Evolutionary conservation across 495 filamentous ascomycete genomes (phyloP).

Genomic region (Talaromyces ruber): DNA sequence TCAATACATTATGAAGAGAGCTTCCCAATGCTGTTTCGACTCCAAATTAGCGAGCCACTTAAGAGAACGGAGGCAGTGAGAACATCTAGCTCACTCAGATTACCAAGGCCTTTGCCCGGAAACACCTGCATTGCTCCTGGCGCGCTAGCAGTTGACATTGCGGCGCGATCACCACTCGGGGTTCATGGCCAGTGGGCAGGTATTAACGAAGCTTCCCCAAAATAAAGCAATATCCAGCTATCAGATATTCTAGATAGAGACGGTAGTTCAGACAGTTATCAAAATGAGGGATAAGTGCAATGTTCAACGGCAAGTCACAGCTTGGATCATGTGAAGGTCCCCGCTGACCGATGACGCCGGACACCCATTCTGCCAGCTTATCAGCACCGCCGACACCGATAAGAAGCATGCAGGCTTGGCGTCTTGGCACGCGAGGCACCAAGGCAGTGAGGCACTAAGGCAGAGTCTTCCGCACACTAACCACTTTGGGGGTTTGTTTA

Average conservation of each 20-base stretch:
- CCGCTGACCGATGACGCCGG: constrained; percentile 7
- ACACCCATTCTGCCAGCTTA: constrained; percentile 3
- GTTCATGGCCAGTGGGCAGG: constrained; percentile 1
- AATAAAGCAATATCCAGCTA: neutral
- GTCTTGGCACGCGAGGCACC: neutral
- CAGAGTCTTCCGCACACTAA: neutral
- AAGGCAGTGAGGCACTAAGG: neutral
- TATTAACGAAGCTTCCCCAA: neutral
- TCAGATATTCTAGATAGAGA: neutral
- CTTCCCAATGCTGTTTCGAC: constrained; percentile 62
- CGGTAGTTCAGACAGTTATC: neutral
- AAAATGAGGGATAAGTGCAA: neutral
- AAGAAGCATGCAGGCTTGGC: neutral
- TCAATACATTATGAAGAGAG: constrained; percentile 82
- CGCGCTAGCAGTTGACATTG: constrained; percentile 38
- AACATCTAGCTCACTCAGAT: constrained; percentile 51
- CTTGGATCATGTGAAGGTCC: constrained; percentile 6
- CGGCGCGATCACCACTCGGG: neutral
- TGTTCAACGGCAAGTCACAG: neutral
- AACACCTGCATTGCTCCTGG: constrained; percentile 52
- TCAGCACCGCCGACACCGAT: neutral
- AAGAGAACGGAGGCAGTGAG: neutral
- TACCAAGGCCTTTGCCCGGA: constrained; percentile 70
- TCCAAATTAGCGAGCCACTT: neutral
- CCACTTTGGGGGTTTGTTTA: constrained; percentile 28